These are phyloP conservation scores for Gossypium lobatum DNA, from an alignment of 441 rosid species.

Conservation along the genomic window DNA sequence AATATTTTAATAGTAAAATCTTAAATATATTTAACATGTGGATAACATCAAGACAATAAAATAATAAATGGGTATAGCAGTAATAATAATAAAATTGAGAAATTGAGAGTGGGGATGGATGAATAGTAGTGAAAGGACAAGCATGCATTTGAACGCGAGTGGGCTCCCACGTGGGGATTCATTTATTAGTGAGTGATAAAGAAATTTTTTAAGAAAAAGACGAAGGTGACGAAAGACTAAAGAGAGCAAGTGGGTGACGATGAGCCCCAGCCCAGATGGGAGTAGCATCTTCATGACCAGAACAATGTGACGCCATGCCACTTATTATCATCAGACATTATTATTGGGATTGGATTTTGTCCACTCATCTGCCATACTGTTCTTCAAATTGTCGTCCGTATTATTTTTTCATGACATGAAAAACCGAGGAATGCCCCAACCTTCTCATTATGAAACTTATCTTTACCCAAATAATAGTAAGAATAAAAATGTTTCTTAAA, in stretches of 20 bases:
- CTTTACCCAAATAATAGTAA: too few relatives aligned
- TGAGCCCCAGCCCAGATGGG: not conserved
- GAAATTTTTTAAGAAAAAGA: not conserved
- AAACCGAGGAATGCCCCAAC: too few relatives aligned
- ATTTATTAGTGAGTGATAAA: not conserved
- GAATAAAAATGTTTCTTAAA: too few relatives aligned
- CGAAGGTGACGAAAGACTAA: conserved; percentile 1
- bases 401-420: too few relatives aligned
- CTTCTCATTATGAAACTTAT: too few relatives aligned
- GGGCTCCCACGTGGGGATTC: conserved; percentile 10
- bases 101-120: not conserved
- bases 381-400: not conserved
- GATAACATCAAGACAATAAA: not conserved
- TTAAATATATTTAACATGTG: not conserved
- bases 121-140: not conserved
- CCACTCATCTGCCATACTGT: not conserved
- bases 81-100: not conserved
- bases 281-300: not conserved
- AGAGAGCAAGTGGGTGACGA: conserved; percentile 11
- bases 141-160: not conserved
- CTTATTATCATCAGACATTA: not conserved
- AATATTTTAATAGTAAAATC: not conserved
- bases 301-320: conserved; percentile 2
- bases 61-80: not conserved
- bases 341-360: not conserved